Percentiles rank a stretch among this genome's conserved stretches.
Conservation (phyloP, 2,329 filamentous ascomycete species). For the Aspergillus cejpii region DNA sequence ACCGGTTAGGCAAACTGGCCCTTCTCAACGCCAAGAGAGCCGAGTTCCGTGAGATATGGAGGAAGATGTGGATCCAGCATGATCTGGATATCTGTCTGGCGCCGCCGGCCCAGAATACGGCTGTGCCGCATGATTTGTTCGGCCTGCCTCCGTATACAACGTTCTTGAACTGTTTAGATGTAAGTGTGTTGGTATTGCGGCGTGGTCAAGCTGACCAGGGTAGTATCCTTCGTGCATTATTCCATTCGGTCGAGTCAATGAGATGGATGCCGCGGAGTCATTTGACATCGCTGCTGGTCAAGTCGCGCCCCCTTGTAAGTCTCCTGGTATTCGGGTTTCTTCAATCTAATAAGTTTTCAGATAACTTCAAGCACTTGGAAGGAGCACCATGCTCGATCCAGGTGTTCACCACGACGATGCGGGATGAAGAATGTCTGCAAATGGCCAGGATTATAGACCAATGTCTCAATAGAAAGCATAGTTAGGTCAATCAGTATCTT, state of each 20-base stretch:
- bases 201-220: no score
- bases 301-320: conserved; percentile 20
- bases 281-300: conserved; percentile 12
- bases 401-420: conserved; percentile 23
- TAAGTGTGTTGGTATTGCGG: conserved; percentile 28
- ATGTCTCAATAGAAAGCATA: conserved; percentile 13
- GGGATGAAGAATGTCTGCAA: conserved; percentile 27
- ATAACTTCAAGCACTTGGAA: conserved; percentile 22
- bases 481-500: no score
- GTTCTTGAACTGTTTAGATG: conserved; percentile 47
- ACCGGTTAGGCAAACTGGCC: conserved; percentile 14
- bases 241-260: conserved; percentile 29
- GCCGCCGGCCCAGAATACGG: conserved; percentile 45
- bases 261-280: conserved; percentile 8
- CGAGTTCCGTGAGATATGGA: conserved; percentile 36
- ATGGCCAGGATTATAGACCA: conserved; percentile 23
- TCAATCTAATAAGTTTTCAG: conserved; percentile 1
- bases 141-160: conserved; percentile 37
- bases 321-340: not conserved
- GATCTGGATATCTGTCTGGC: conserved; percentile 46
- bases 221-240: conserved; percentile 48
- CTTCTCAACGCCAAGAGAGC: conserved; percentile 24
- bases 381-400: conserved; percentile 27
- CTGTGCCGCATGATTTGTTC: conserved; percentile 45
- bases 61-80: conserved; percentile 38